These are phyloP conservation scores for Chamaecyparis obtusa DNA, from an alignment of 75 land plant species.

Conservation along the genomic window DNA sequence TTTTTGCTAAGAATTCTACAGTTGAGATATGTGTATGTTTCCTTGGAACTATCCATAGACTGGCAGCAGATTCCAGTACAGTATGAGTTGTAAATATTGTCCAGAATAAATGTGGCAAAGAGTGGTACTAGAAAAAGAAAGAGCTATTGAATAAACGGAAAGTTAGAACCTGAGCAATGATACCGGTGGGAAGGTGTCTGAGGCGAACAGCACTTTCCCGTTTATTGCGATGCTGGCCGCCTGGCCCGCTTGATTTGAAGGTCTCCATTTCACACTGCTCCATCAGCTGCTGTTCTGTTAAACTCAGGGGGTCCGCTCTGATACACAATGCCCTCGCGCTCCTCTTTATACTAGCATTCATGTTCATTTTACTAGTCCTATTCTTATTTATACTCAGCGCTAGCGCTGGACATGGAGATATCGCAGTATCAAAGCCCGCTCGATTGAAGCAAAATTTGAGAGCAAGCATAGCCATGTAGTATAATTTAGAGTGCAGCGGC, in stretches of 20 bases:
- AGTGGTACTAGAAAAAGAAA: neutral
- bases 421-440: neutral
- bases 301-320: conserved; percentile 34
- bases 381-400: neutral
- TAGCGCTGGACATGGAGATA: neutral
- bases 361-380: too few species aligned
- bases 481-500: too few species aligned
- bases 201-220: conserved; percentile 89
- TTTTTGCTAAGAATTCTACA: too few species aligned
- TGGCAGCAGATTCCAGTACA: neutral
- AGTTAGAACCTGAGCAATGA: conserved; percentile 68
- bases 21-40: neutral
- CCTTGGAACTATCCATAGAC: neutral
- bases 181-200: conserved; percentile 84
- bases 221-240: conserved; percentile 99
- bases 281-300: conserved; percentile 71
- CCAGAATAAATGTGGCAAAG: neutral
- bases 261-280: conserved; percentile 83
- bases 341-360: too few species aligned
- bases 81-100: neutral
- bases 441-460: too few species aligned
- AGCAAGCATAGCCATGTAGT: too few species aligned
- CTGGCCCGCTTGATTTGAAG: conserved; percentile 85
- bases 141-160: neutral
- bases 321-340: conserved; percentile 2